Evolutionary conservation across 108 stramenopile species (phyloP), one percentile per base, ranked within the genome.

Genomic region (Discostella stelligeroides): DNA sequence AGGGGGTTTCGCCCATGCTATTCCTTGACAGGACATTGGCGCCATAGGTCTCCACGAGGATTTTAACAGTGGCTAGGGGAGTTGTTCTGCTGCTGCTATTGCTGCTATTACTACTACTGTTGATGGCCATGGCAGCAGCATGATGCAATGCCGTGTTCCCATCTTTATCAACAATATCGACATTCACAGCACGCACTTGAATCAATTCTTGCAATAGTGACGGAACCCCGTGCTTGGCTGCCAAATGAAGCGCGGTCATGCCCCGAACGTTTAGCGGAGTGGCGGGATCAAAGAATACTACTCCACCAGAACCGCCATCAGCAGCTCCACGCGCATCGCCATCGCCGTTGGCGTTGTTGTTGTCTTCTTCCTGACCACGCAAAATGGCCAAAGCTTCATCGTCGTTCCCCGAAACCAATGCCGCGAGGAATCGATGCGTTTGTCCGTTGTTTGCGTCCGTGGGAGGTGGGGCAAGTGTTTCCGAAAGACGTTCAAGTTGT

Each of bases 391-490:
- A 71, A 38, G 81, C 81, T 7, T 42, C 18, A 25, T 73, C 63
- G 24, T 82, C 63, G 20, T 51, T n/a, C 34, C 34, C 34, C 17
- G 70, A 64, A 34, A 62, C 57, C 47, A 78, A 59, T 15, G 82
- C 82, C 13, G 69, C 37, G 47, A 79, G 64, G 63, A 76, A 83
- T 29, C 70, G 73, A 28, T 76, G 73, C 18, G 69, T 23, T 7
- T 5, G 1, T 25, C 53, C 53, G 10, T 25, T 54, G 25, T 24
- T 23, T 21, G 53, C 27, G 73, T 89, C 88, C 48, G 82, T 80
- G 28, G 92, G 90, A 28, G 90, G 92, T 20, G 92, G 92, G 37
- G 92, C 92, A 39, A 94, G 88, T 12, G 87, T 80, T 67, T 88
- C 84, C 15, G 86, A 80, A 10, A 94, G 59, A 47, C 80, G 68